These are phyloP conservation scores for Eutypa lata DNA, from an alignment of 2,329 filamentous ascomycete species.

Conservation along the genomic window DNA sequence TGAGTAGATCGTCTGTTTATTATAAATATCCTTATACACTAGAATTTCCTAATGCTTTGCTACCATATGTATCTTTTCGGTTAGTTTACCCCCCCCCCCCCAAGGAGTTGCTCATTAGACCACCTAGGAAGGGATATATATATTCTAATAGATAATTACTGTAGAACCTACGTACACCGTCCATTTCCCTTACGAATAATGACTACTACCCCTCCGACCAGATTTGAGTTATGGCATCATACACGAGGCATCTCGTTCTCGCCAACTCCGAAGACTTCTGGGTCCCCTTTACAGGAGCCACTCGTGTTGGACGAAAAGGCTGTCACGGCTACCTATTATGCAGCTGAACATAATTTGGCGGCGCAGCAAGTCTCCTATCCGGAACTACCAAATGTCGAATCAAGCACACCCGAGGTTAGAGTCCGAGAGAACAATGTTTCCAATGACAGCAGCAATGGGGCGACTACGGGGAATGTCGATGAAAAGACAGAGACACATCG, in stretches of 20 bases:
- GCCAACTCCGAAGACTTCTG: constrained; percentile 12
- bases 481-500: constrained; percentile 9
- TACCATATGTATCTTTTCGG: constrained; percentile 12
- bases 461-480: background rate
- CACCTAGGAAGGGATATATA: too few relatives aligned
- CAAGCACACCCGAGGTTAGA: background rate
- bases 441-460: background rate
- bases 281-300: constrained; percentile 9
- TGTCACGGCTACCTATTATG: background rate
- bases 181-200: background rate
- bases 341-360: background rate
- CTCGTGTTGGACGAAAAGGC: constrained; percentile 4
- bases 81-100: constrained; percentile 11
- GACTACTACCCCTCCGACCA: constrained; percentile 24
- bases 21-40: constrained; percentile 15
- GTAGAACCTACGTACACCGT: constrained; percentile 5
- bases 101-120: background rate
- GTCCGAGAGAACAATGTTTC: background rate
- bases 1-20: constrained; percentile 20
- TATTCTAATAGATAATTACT: constrained; percentile 5
- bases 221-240: constrained; percentile 30
- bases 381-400: background rate
- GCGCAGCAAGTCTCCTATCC: background rate
- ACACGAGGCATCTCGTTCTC: constrained; percentile 31
- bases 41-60: constrained; percentile 20